These are phyloP conservation scores for Pleodorina starrii DNA, from an alignment of 139 green algal genomes.

Conservation along the genomic window DNA sequence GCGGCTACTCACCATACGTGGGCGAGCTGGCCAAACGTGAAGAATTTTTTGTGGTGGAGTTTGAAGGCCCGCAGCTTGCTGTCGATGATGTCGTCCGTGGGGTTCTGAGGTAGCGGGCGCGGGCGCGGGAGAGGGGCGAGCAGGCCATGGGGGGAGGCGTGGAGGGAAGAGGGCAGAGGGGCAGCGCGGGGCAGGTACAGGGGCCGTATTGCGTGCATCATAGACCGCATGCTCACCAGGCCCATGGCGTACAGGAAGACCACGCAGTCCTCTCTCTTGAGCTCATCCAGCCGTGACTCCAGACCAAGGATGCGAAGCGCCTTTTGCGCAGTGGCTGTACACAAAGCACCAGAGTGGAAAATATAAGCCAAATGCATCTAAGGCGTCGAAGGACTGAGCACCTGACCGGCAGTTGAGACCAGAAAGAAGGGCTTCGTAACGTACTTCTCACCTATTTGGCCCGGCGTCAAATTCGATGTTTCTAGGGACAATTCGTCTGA, in stretches of 20 bases:
- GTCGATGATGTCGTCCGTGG: conserved; percentile 68
- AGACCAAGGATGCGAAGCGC: conserved; percentile 59
- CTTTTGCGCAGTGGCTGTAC: conserved; percentile 58
- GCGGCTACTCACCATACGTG: conserved; percentile 65
- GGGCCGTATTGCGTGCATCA: too few relatives aligned
- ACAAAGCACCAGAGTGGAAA: not conserved
- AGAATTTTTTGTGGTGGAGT: conserved; percentile 45
- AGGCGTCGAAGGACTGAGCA: too few relatives aligned
- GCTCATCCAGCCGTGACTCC: not conserved
- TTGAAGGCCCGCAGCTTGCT: conserved; percentile 63
- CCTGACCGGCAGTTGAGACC: too few relatives aligned
- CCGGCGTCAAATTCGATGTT: conserved; percentile 44
- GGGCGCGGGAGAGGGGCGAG: not conserved
- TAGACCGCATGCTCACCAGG: conserved; percentile 56
- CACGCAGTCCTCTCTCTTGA: conserved; percentile 62
- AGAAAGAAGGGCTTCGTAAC: too few relatives aligned
- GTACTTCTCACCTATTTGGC: conserved; percentile 49
- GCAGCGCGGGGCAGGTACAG: too few relatives aligned
- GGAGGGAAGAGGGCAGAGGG: not conserved
- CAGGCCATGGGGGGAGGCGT: not conserved
- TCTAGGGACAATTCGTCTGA: conserved; percentile 27
- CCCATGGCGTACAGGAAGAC: conserved; percentile 68
- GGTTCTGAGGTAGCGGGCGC: conserved; percentile 52
- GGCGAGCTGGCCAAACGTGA: conserved; percentile 65
- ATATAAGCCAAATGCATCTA: not conserved